Base-by-base conservation (phyloP, 306 rosid genomes). In the Sindora glabra region DNA sequence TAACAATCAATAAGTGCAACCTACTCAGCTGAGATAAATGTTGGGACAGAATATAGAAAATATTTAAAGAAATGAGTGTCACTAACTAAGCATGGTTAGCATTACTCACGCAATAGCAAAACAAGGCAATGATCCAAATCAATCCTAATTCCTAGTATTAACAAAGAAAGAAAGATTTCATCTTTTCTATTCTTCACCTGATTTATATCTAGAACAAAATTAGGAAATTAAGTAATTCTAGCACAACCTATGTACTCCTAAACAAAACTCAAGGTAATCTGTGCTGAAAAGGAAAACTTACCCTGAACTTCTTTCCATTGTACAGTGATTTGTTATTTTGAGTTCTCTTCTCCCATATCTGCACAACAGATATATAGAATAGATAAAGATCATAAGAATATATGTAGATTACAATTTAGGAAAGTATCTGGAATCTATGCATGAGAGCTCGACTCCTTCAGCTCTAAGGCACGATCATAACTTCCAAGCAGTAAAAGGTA, bases 241-340 rank as follows among this genome's bases (percentile, higher is more conserved):
- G 29, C 57, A 67, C 48, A 59, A 59, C 21, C 26, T 59, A 39
- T 9, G 17, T 6, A 30, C 14, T 14, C 9, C 13, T 45, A 16
- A 17, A 58, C 45, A 22, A 22, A 48, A 42, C 27, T 4, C 22
- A 42, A 12, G 16, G 12, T 11, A 41, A 24, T 10, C 6, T 27
- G 4, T n/a, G 16, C 15, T 48, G 29, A 59, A 56, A 59, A 34
- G 56, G 70, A 13, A 26, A 29, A 24, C 75, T 2, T 83, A 88
- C 96, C 83, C 96, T 81, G 70, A 92, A 92, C 74, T 88, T 92
- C 3, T 57, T 74, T 14, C 96, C 96, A 37, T 88, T 88, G 85
- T 54, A 92, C 40, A 92, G 68, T 5, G 95, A 92, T 21, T 82
- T 69, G 69, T 70, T 92, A 8, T 65, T 77, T 69, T 65, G 77